Evolutionary conservation across 257 asterid genomes (phyloP), one percentile per base, ranked within the genome.

Genomic region (Paraleonurus japonicus): DNA sequence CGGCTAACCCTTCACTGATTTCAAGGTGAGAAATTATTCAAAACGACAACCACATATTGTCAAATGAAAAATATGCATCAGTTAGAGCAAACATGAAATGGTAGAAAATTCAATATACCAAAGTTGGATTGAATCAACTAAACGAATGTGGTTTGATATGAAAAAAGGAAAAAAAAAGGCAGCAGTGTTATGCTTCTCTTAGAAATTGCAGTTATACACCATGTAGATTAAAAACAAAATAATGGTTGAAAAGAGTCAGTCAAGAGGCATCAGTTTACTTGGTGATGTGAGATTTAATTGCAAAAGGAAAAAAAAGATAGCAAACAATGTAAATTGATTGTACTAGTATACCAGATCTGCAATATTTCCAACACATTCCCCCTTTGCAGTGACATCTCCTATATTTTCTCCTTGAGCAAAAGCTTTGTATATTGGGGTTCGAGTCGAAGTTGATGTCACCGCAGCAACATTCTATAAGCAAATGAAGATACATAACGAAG

Each of bases 321-420:
- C 19, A 74, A 35, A 76, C 41, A 65, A 24, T 28, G 19, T 67
- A 59, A 53, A 41, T 22, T 54, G 45, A 74, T 39, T 27, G 67
- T 77, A 72, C 39, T 35, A 69, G 75, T 84, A 55, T 88, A 95
- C 99, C 90, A 92, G 84, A 84, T 95, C 99, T 70, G 99, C 98
- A 71, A 95, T 51, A 83, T 95, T 95, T 41, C 90, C 96, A 78
- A 92, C 97, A 48, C 98, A 92, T 80, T 95, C 99, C 37, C 99
- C 99, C 80, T 95, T 95, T 20, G 99, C 98, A 72, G 99, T 95
- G 74, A 95, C 98, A 88, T 95, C 99, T 67, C 99, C 99, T 65
- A 95, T 95, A 74, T 95, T 95, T 85, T 95, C 99, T 71, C 99
- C 99, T 84, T 84, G 88, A 55, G 99, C 99, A 75, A 95, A 95